Conservation (phyloP, 768 basidiomycete species). For the Trametes gibbosa region DNA sequence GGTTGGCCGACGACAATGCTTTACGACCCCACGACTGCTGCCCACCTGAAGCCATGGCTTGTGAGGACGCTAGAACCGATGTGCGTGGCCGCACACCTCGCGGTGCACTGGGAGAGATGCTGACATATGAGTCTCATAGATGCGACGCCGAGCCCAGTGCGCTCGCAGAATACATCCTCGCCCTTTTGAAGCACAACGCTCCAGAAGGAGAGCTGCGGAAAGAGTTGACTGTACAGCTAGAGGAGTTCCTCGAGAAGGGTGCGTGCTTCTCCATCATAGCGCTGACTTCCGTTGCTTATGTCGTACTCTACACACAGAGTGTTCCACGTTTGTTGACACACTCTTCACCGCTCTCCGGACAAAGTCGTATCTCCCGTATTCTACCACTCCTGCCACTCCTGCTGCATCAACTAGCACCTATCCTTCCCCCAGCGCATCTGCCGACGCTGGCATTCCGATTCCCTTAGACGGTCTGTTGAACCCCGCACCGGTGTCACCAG, state of each 20-base stretch:
- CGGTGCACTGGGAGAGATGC: background rate
- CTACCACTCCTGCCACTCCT: constrained; percentile 45
- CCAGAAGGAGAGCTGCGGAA: constrained; percentile 79
- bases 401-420: constrained; percentile 28
- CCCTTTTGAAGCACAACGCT: constrained; percentile 87
- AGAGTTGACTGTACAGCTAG: constrained; percentile 72
- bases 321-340: constrained; percentile 72
- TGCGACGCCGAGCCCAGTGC: constrained; percentile 96
- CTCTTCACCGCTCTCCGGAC: constrained; percentile 83
- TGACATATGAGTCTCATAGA: constrained; percentile 41
- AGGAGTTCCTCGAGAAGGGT: constrained; percentile 95
- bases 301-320: constrained; percentile 44
- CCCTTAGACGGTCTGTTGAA: constrained; percentile 65
- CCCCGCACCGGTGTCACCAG: constrained; percentile 43
- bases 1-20: constrained; percentile 45
- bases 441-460: constrained; percentile 75
- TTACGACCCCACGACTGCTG: constrained; percentile 60
- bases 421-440: constrained; percentile 34
- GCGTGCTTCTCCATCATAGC: constrained; percentile 21
- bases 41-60: constrained; percentile 84
- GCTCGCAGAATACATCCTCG: constrained; percentile 91
- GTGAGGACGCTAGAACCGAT: constrained; percentile 88
- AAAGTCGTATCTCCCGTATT: constrained; percentile 82
- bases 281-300: constrained; percentile 18
- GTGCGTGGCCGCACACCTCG: constrained; percentile 43